Evolutionary conservation across 2,329 filamentous ascomycete genomes (phyloP).

Genomic region (Curvularia verruculosa): DNA sequence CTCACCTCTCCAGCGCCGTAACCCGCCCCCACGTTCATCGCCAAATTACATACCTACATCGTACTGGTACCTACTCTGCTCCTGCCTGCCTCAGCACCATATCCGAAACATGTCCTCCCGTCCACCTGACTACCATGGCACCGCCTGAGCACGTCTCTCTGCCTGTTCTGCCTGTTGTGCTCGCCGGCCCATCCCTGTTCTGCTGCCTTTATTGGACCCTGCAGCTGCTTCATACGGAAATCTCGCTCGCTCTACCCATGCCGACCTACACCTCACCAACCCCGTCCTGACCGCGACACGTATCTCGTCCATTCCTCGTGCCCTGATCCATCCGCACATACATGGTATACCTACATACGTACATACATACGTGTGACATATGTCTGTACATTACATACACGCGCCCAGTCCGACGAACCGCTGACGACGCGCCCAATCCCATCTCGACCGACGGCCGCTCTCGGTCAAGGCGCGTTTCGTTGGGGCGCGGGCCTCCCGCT

Average conservation of each 20-base stretch:
- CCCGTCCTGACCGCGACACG: background rate
- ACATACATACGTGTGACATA: too few relatives aligned
- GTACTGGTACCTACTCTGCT: background rate
- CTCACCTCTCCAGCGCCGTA: conserved; percentile 1
- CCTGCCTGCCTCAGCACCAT: conserved; percentile 1
- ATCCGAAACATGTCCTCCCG: conserved; percentile 16
- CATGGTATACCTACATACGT: too few relatives aligned
- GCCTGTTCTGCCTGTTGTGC: background rate
- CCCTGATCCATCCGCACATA: too few relatives aligned
- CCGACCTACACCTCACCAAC: background rate
- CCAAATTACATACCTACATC: conserved; percentile 8
- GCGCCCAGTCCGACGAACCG: too few relatives aligned
- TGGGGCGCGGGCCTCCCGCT: conserved; percentile 21
- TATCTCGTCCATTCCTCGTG: background rate
- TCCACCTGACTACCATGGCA: conserved; percentile 25
- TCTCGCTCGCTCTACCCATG: too few relatives aligned
- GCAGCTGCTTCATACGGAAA: conserved; percentile 30
- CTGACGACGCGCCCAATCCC: background rate
- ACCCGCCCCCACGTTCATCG: conserved; percentile 17
- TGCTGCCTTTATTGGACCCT: conserved; percentile 35
- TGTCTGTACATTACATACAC: background rate
- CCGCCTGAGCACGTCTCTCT: background rate
- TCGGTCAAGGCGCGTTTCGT: conserved; percentile 16
- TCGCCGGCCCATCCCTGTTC: background rate
- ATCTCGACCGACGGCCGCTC: conserved; percentile 8